A percentile compares a stretch with the other conserved stretches of the same genome.
Evolutionary conservation across 2,329 filamentous ascomycete genomes (phyloP).

Genomic region (Beauveria sp.): DNA sequence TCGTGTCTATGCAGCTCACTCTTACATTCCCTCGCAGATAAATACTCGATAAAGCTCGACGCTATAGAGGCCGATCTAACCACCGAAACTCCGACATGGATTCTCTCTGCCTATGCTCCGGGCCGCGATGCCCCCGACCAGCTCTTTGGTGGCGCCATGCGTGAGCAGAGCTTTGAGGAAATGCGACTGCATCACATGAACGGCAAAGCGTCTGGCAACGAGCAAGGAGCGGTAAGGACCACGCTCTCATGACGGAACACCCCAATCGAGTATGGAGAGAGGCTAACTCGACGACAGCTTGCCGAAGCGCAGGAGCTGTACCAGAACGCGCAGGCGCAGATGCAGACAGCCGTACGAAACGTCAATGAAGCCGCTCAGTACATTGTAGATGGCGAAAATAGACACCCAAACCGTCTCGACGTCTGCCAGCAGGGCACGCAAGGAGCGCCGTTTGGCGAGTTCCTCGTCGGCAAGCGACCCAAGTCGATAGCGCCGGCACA

Average conservation of each 20-base stretch:
- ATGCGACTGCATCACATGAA: conserved; percentile 66
- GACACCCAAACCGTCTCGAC: conserved; percentile 69
- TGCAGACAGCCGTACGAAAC: conserved; percentile 61
- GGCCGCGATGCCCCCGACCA: conserved; percentile 70
- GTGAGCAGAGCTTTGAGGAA: conserved; percentile 87
- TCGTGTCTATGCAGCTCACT: not conserved
- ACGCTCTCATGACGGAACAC: not conserved
- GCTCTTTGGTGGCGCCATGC: conserved; percentile 68
- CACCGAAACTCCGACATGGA: conserved; percentile 70
- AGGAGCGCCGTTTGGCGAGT: conserved; percentile 38
- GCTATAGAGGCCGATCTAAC: conserved; percentile 60
- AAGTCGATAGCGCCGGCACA: conserved; percentile 19
- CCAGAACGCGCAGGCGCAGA: conserved; percentile 60
- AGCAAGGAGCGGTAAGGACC: conserved; percentile 39
- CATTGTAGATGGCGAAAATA: conserved; percentile 55
- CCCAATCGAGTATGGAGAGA: not conserved
- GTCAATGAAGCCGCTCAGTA: conserved; percentile 65
- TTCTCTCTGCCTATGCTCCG: conserved; percentile 79
- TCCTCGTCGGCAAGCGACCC: conserved; percentile 31
- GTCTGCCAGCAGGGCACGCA: conserved; percentile 43
- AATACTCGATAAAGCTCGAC: conserved; percentile 49
- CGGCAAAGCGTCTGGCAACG: conserved; percentile 53
- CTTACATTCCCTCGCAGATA: conserved; percentile 15
- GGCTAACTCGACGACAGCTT: conserved; percentile 35
- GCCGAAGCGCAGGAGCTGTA: conserved; percentile 55